Evolutionary conservation across 768 basidiomycete species (phyloP).

Genomic region (Mycena crocata): DNA sequence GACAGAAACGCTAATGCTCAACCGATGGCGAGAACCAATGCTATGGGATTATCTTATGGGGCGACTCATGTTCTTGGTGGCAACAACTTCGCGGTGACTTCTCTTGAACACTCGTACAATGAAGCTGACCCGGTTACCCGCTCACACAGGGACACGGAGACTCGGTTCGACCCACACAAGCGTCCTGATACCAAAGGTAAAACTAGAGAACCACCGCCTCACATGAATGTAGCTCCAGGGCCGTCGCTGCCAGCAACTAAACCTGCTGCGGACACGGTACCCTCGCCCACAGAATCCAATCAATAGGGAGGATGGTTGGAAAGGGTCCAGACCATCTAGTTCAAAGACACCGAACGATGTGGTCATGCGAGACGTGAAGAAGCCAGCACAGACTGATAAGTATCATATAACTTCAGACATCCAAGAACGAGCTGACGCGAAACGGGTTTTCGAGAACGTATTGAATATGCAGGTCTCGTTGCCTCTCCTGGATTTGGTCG

Average conservation of each 20-base stretch:
- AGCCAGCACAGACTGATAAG: constrained; percentile 5
- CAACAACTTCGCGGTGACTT: constrained; percentile 18
- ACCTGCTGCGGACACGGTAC: neutral
- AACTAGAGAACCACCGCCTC: neutral
- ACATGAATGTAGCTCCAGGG: neutral
- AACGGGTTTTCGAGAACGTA: neutral
- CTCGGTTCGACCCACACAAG: neutral
- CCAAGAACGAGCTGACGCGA: constrained; percentile 15
- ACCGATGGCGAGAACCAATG: neutral
- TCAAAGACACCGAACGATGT: constrained; percentile 9
- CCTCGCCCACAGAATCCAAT: constrained; percentile 17
- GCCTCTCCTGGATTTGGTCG: constrained; percentile 12
- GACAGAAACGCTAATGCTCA: constrained; percentile 1
- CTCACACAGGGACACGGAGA: constrained; percentile 2
- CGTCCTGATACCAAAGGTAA: constrained; percentile 4
- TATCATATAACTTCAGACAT: constrained; percentile 21
- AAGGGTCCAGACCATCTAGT: neutral
- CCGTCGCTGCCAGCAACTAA: neutral
- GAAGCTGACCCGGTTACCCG: constrained; percentile 14
- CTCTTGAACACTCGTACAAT: neutral
- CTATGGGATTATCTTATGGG: neutral
- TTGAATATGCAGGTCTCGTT: neutral
- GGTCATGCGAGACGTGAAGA: constrained; percentile 4
- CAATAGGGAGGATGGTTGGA: constrained; percentile 21
- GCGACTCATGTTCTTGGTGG: neutral